Evolutionary conservation across 306 rosid species (phyloP).

Genomic region (Castanospermum australe): DNA sequence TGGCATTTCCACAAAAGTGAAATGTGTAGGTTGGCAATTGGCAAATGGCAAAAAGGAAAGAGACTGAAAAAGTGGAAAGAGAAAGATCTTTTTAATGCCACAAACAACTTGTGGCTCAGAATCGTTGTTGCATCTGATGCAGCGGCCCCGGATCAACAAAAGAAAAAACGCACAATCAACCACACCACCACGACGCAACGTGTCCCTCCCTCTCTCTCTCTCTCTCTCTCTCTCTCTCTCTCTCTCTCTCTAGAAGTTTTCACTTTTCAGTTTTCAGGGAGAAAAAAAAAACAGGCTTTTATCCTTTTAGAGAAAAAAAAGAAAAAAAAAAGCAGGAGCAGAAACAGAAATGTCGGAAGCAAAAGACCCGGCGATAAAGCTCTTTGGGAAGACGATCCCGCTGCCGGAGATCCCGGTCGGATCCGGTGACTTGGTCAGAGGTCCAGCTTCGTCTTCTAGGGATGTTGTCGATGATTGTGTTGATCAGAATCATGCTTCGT

Average conservation of each 20-base stretch:
- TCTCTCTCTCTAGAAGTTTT: constrained; percentile 4
- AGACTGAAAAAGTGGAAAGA: constrained; percentile 15
- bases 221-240: background rate
- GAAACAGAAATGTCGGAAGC: constrained; percentile 46
- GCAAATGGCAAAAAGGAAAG: too few species aligned
- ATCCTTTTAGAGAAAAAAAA: background rate
- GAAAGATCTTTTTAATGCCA: constrained; percentile 25
- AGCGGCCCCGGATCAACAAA: background rate
- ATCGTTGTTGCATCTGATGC: constrained; percentile 25
- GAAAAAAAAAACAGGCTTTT: background rate
- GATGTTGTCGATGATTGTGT: background rate
- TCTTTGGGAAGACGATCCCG: constrained; percentile 64
- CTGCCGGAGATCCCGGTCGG: constrained; percentile 28
- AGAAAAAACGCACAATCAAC: background rate
- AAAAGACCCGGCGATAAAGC: constrained; percentile 53
- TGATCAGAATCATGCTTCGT: background rate
- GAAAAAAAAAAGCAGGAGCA: background rate
- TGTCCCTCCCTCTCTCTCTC: background rate
- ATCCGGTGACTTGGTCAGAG: background rate
- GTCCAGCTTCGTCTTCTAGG: background rate
- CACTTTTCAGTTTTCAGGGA: background rate
- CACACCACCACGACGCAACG: constrained; percentile 16
- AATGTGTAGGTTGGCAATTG: background rate
- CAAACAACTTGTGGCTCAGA: constrained; percentile 36
- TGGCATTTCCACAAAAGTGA: constrained; percentile 16